phyloP scores from a whole-genome alignment of 2,329 filamentous ascomycete species.

The Bretziella fagacearum region DNA sequence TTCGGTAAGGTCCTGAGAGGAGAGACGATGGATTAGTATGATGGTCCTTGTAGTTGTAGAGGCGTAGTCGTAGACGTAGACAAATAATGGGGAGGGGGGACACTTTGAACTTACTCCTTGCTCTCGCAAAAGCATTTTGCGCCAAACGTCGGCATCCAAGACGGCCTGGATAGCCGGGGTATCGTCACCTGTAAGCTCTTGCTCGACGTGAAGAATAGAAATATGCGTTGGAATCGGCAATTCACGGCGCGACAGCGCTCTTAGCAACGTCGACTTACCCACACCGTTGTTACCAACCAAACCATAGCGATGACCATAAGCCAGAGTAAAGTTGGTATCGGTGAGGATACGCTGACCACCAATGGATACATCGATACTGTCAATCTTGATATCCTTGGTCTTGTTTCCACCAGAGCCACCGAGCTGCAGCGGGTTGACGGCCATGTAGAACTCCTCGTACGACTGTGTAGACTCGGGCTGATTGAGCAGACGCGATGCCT shows the following conservation, averaged over 20 bases:
- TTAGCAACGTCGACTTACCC: slow-evolving; percentile 84
- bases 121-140: slow-evolving; percentile 81
- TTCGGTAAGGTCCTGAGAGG: slow-evolving; percentile 49
- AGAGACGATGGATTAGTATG: background rate
- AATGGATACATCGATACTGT: slow-evolving; percentile 89
- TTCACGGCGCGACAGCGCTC: slow-evolving; percentile 83
- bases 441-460: slow-evolving; percentile 99
- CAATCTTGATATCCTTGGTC: slow-evolving; percentile 98
- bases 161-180: slow-evolving; percentile 90
- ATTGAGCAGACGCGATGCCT: slow-evolving; percentile 78
- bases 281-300: slow-evolving; percentile 99
- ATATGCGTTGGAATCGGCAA: slow-evolving; percentile 92
- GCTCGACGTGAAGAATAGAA: slow-evolving; percentile 95
- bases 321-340: slow-evolving; percentile 76
- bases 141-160: slow-evolving; percentile 93
- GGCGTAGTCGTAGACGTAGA: background rate
- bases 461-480: slow-evolving; percentile 69
- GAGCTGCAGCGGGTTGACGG: slow-evolving; percentile 88
- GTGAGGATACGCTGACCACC: slow-evolving; percentile 74
- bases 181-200: slow-evolving; percentile 92
- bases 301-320: slow-evolving; percentile 89
- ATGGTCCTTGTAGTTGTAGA: background rate
- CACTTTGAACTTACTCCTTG: slow-evolving; percentile 53
- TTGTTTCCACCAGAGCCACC: slow-evolving; percentile 57
- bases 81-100: no score